phyloP scores from a whole-genome alignment of 2,329 filamentous ascomycete species.

The Kalmusia sp. region DNA sequence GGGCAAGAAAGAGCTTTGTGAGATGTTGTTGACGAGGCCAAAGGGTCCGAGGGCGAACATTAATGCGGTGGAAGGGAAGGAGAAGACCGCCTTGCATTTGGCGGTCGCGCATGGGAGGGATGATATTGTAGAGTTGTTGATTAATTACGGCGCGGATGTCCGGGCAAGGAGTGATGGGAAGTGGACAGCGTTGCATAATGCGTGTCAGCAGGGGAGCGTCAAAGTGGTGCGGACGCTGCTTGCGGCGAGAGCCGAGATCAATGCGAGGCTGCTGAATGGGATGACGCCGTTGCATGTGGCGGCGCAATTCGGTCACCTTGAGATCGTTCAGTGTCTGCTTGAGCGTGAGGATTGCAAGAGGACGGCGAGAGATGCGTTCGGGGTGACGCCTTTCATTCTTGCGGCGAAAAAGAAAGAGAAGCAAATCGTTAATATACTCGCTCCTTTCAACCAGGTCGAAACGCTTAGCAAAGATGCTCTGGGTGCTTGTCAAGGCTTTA shows the following conservation, averaged over 20 bases:
- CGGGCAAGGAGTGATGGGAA: constrained; percentile 43
- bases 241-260: constrained; percentile 38
- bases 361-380: constrained; percentile 51
- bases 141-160: constrained; percentile 38
- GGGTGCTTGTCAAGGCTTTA: constrained; percentile 46
- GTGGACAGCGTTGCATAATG: constrained; percentile 45
- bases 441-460: constrained; percentile 51
- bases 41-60: constrained; percentile 37
- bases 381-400: constrained; percentile 52
- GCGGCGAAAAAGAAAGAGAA: constrained; percentile 50
- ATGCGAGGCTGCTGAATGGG: constrained; percentile 41
- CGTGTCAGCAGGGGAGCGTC: constrained; percentile 40
- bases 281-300: constrained; percentile 49
- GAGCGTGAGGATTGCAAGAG: constrained; percentile 45
- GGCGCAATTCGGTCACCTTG: constrained; percentile 42
- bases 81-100: constrained; percentile 46
- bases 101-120: constrained; percentile 43
- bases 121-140: constrained; percentile 44
- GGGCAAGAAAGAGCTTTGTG: constrained; percentile 59
- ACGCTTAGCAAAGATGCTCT: constrained; percentile 41
- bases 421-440: constrained; percentile 51
- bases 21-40: constrained; percentile 52
- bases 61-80: constrained; percentile 41
- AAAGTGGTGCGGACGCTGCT: constrained; percentile 41
- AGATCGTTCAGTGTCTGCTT: constrained; percentile 46